Evolutionary conservation across 1,139 yeast genomes (phyloP).

Genomic region (Groenewaldozyma auringiensis): DNA sequence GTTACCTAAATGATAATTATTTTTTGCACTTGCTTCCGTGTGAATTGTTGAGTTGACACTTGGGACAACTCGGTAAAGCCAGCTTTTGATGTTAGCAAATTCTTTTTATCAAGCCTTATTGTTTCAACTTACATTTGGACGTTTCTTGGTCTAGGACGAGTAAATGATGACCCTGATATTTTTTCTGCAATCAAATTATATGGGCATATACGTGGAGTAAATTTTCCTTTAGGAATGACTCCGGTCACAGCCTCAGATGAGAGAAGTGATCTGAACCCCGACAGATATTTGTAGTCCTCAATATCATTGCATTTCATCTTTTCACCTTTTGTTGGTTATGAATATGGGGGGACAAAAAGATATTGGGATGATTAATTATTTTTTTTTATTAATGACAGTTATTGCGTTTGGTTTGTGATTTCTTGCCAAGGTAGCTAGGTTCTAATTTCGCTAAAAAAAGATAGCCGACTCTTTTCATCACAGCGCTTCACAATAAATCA

Average conservation of each 20-base stretch:
- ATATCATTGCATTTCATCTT: background rate
- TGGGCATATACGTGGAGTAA: conserved; percentile 23
- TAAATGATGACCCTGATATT: conserved; percentile 27
- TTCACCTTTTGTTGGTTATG: no score
- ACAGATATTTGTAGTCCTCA: background rate
- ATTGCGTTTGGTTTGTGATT: no score
- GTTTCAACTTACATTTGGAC: conserved; percentile 16
- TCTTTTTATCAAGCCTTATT: no score
- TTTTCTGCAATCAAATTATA: conserved; percentile 26
- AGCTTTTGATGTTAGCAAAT: background rate
- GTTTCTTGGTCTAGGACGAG: conserved; percentile 24
- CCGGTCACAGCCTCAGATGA: conserved; percentile 21
- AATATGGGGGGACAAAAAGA: background rate
- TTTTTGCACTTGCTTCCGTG: background rate
- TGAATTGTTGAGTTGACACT: background rate
- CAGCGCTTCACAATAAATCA: no score
- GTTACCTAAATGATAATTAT: background rate
- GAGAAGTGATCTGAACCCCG: conserved; percentile 1
- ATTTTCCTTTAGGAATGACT: conserved; percentile 23
- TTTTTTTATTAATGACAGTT: no score
- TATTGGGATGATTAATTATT: no score
- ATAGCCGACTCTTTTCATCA: no score
- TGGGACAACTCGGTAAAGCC: conserved; percentile 2
- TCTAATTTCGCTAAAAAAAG: no score
- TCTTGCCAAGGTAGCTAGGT: no score